These are phyloP conservation scores for Sordaria brevicollis DNA, from an alignment of 495 filamentous ascomycete species.

Conservation along the genomic window DNA sequence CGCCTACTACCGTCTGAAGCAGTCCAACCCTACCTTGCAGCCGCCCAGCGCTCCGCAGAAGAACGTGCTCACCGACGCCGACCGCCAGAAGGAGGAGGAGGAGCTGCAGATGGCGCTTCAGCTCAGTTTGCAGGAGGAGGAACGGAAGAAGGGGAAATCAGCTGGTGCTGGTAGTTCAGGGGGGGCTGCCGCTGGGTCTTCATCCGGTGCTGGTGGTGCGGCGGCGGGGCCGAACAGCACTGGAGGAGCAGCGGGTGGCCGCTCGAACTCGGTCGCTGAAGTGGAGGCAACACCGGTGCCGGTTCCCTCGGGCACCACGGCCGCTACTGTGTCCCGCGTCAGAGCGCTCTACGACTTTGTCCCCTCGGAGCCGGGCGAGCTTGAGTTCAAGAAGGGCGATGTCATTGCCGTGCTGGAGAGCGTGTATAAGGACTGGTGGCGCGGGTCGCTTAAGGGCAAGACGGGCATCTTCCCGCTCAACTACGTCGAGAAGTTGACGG, in stretches of 20 bases:
- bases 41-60: constrained; percentile 90
- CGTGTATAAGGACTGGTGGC: constrained; percentile 99
- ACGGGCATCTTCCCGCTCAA: constrained; percentile 98
- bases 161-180: constrained; percentile 19
- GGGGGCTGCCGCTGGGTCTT: constrained; percentile 1
- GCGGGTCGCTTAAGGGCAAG: constrained; percentile 84
- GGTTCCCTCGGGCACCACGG: constrained; percentile 58
- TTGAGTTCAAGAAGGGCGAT: constrained; percentile 94
- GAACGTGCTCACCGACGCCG: constrained; percentile 75
- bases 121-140: constrained; percentile 79
- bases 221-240: neutral
- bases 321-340: constrained; percentile 93
- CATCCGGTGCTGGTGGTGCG: neutral
- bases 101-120: constrained; percentile 94
- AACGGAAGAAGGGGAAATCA: constrained; percentile 38
- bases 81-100: constrained; percentile 93
- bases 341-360: constrained; percentile 90
- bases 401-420: constrained; percentile 95
- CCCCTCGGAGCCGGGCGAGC: constrained; percentile 85
- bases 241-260: constrained; percentile 13
- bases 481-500: constrained; percentile 94
- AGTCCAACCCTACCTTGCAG: constrained; percentile 77
- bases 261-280: constrained; percentile 7
- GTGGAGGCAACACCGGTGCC: constrained; percentile 28
- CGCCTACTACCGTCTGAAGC: constrained; percentile 80